Base-by-base conservation (phyloP, 1,284 basidiomycete species). In the Cryptococcus wingfieldii region DNA sequence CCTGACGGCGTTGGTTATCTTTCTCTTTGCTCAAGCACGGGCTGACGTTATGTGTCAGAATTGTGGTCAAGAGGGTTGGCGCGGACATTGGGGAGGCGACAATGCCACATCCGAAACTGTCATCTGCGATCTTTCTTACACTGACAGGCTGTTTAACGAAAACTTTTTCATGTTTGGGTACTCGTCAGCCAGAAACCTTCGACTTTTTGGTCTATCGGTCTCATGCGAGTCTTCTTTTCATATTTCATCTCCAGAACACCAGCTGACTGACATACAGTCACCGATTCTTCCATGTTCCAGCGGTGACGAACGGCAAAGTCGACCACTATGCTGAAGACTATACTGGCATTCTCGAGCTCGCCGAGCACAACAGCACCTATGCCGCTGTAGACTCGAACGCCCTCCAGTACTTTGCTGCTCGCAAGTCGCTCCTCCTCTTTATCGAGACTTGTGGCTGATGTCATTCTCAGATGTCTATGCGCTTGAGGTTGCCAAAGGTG, bases 21-120 rank as follows among this genome's bases (percentile, higher is more conserved):
- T 12, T 47, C 28, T 25, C 28, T 19, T 14, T 47, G 14, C 28
- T 27, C 14, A 14, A 14, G 4, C 18, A 12, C 19, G 23, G 23
- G 19, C 46, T 47, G 46, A 47, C 46, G 14, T 16, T 12, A 10
- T 18, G 14, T 23, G 23, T 23, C 37, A 67, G 62, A 70, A 71
- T 61, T 74, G 72, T 51, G 54, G 57, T 25, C 68, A 70, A 23
- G 53, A 61, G 27, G 75, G 71, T 1, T 79, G 72, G 72, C 59
- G 65, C 47, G 78, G 79, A 5, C 78, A 79, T 64, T 79, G 75
- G 74, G 65, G 78, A 45, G 78, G 78, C 18, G 63, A 70, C 53
- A 79, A 79, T 54, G 77, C 70, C 4, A 77, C 78, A 3, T 44
- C 56, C 9, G 79, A 80, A 63, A 80, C 78, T 2, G 79, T 74